Base-by-base conservation (phyloP, 768 basidiomycete species). In the Mrakia gelida region DNA sequence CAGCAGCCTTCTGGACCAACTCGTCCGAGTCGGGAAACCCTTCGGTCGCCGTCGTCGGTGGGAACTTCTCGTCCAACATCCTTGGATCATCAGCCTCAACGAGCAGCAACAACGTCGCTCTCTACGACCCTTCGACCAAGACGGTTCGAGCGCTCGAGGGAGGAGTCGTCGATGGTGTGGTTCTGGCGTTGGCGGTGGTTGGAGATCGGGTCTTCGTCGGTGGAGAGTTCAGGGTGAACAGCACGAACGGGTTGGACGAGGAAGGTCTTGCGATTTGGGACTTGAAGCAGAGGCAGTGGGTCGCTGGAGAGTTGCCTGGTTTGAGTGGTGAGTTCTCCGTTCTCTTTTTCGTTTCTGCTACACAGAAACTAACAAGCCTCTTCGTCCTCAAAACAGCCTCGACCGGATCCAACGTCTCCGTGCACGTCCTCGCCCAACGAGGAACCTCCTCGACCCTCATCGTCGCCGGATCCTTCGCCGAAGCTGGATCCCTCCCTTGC, bases 1-100 rank as follows among this genome's bases (percentile, higher is more conserved):
- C 93, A 0, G 96, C 93, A 45, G 88, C 89, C 2, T 98, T 94
- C 86, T 98, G 93, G 93, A 81, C 76, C 72, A 97, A 98, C 82
- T 87, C 86, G 54, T 88, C 91, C 2, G 89, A 89, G 3, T 86
- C 85, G 15, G 87, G 88, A 7, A 83, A 82, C 65, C 81, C 81
- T 0, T 89, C 92, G 76, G 84, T 93, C 28, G 89, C 89, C 62
- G 89, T 98, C 79, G 86, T 98, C 70, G 96, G 95, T 45, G 96
- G 96, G 52, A 94, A 95, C 83, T 99, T 98, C 83, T 88, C 91
- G 0, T 90, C 90, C 82, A 78, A 86, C 9, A 80, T 85, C 56
- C 77, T 84, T 2, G 85, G 85, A 10, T 82, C 84, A 10, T 85
- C 86, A 80, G 84, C 26, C 82, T 82, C 3, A 87, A 89, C 2